Percentiles rank a stretch among this genome's conserved stretches.
phyloP scores from a whole-genome alignment of 1,284 basidiomycete genomes.

The Naganishia albida region DNA sequence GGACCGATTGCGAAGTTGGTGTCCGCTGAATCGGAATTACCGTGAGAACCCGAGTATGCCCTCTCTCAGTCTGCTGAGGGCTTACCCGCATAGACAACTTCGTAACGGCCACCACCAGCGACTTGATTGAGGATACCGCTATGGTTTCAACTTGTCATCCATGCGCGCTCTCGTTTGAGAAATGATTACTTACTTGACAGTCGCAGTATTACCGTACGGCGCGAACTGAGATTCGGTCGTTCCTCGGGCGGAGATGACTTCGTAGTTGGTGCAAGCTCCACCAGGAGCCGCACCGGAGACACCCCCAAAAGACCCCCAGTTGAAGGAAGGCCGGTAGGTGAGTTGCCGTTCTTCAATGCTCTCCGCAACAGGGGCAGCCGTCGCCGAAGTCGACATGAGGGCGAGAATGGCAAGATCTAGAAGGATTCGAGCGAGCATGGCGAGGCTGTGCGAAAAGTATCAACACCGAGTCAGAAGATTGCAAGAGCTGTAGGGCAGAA shows the following conservation, averaged over 20 bases:
- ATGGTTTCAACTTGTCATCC: too few relatives aligned
- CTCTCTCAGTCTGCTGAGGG: neutral
- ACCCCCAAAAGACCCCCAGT: neutral
- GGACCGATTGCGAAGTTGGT: slow-evolving; percentile 28
- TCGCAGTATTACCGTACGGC: slow-evolving; percentile 20
- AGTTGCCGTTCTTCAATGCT: slow-evolving; percentile 3
- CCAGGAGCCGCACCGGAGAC: neutral
- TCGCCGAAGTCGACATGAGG: neutral
- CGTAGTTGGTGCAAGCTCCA: slow-evolving; percentile 12
- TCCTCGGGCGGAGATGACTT: slow-evolving; percentile 25
- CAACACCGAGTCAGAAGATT: too few relatives aligned
- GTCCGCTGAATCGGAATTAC: neutral
- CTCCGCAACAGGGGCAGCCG: neutral
- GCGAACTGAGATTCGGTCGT: slow-evolving; percentile 20
- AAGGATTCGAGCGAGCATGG: neutral
- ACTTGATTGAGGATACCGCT: slow-evolving; percentile 21
- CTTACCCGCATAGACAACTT: slow-evolving; percentile 28
- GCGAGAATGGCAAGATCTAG: neutral
- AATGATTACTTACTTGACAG: slow-evolving; percentile 7
- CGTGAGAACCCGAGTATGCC: neutral
- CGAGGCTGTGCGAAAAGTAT: too few relatives aligned
- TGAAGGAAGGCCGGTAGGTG: slow-evolving; percentile 2
- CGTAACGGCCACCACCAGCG: slow-evolving; percentile 16
- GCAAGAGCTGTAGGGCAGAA: too few relatives aligned
- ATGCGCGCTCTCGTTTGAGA: too few relatives aligned